Evolutionary conservation across 2,329 filamentous ascomycete genomes (phyloP), one percentile per base, ranked within the genome.

Genomic region (Cytospora leucostoma): DNA sequence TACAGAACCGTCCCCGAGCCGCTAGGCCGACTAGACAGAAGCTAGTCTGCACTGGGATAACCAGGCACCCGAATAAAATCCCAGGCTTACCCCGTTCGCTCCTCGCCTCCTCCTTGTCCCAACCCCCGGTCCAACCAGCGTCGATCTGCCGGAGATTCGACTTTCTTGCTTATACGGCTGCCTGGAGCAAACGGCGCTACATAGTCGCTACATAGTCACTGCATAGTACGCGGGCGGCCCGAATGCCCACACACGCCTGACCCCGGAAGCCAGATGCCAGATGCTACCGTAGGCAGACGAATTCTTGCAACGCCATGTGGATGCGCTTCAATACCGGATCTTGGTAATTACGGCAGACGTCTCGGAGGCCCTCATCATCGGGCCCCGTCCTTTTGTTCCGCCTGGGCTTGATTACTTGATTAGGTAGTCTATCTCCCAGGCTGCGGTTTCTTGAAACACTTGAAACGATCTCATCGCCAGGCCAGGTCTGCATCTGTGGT

Each of bases 281-380:
- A 49, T 55, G 50, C 54, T 8, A 34, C 58, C 33, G 37, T 54
- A 61, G 58, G 58, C 58, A 61, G 58, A 61, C 58, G 21, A 44
- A 61, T 61, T 61, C 21, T 49, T 38, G 32, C 37, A 27, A 54
- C 44, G 50, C 58, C 58, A 60, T 60, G 52, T 60, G 58, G 50
- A 60, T 54, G 50, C 50, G 50, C 44, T 50, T 35, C 50, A 37
- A 54, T 47, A 37, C 58, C 54, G 54, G 50, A 37, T 44, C 37
- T 37, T 60, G 15, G 50, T 35, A 13, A 37, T 60, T 33, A 44
- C 49, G 44, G 37, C 19, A n/a, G 40, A 7, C 15, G 8, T 44
- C 17, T 19, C 17, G 7, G n/a, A 10, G 17, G 7, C 17, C 5
- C 38, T 11, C 40, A 19, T 44, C 32, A 13, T 27, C 15, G 47